A percentile compares a stretch with the other conserved stretches of the same genome.
Conservation (phyloP, 345 rosid genomes). For the Hibiscus tridactylites region DNA sequence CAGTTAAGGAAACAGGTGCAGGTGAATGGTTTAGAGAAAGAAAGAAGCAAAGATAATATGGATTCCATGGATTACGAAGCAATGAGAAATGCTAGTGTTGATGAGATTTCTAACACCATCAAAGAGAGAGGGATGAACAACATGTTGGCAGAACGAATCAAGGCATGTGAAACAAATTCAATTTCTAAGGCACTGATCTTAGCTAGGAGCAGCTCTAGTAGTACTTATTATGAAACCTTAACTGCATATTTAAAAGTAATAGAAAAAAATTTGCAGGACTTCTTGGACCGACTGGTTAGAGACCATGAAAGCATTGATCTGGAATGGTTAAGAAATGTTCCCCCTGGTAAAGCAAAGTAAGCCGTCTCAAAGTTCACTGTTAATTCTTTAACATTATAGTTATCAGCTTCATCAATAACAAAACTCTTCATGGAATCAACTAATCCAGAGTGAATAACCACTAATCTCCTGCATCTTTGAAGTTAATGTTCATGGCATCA, state of each 20-base stretch:
- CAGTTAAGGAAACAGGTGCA: conserved; percentile 48
- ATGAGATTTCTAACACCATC: conserved; percentile 52
- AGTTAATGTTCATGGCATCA: conserved; percentile 6
- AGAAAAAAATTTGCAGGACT: conserved; percentile 51
- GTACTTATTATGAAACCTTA: conserved; percentile 1
- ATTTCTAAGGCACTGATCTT: conserved; percentile 1
- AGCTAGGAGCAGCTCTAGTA: conserved; percentile 8
- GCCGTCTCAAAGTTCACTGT: conserved; percentile 11
- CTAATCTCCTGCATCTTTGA: neutral
- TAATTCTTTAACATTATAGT: conserved; percentile 1
- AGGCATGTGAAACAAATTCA: conserved; percentile 37
- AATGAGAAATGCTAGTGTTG: conserved; percentile 45
- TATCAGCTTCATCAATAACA: neutral
- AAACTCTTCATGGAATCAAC: neutral
- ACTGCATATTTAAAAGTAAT: conserved; percentile 11
- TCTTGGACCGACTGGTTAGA: conserved; percentile 54
- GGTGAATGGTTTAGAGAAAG: conserved; percentile 28
- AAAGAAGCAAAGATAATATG: conserved; percentile 43
- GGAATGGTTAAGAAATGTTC: conserved; percentile 82
- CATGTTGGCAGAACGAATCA: conserved; percentile 76
- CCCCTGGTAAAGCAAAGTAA: conserved; percentile 78
- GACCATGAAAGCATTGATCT: conserved; percentile 76
- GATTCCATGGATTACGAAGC: conserved; percentile 89
- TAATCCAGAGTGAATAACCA: neutral
- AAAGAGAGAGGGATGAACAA: conserved; percentile 89